Base-by-base conservation (phyloP, 1,284 basidiomycete species). In the Fomes fomentarius region DNA sequence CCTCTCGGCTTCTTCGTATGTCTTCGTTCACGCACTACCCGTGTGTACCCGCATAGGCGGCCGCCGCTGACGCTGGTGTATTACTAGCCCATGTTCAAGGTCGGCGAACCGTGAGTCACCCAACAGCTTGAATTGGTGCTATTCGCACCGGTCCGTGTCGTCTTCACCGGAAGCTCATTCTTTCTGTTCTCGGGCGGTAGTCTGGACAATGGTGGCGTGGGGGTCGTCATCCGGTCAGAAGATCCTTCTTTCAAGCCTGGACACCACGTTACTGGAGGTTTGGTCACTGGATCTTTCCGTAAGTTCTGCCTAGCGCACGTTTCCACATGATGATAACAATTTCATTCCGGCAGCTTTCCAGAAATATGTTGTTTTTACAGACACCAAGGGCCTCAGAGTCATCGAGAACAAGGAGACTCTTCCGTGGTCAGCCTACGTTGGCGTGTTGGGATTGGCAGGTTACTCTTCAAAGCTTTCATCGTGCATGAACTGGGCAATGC, bases 161-260 rank as follows among this genome's bases (percentile, higher is more conserved):
- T n/a, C n/a, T n/a, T n/a, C n/a, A n/a, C n/a, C n/a, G n/a, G n/a
- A n/a, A n/a, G n/a, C n/a, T n/a, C n/a, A n/a, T n/a, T n/a, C n/a
- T n/a, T n/a, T n/a, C n/a, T n/a, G n/a, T n/a, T n/a, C n/a, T n/a
- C n/a, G n/a, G n/a, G n/a, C n/a, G n/a, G 4, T 21, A 66, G 64
- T 7, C 38, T 66, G 3, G 17, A 43, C n/a, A 59, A 65, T 25
- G 57, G 56, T 47, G 76, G 77, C 8, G 66, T 82, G 15, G 76
- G 72, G 7, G 66, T 74, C 3, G 70, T 81, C 14, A 12, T 81
- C 0, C 73, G 78, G 22, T 79, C 78, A 1, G 79, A 82, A 48
- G 49, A 66, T 35, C 28, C 67, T 0, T 60, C 56, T 1, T 66
- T 76, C 24, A 73, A 76, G 51, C 50, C 59, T 3, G 81, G 80